Conservation (phyloP, 257 asterid genomes). For the Anisodus tanguticus region DNA sequence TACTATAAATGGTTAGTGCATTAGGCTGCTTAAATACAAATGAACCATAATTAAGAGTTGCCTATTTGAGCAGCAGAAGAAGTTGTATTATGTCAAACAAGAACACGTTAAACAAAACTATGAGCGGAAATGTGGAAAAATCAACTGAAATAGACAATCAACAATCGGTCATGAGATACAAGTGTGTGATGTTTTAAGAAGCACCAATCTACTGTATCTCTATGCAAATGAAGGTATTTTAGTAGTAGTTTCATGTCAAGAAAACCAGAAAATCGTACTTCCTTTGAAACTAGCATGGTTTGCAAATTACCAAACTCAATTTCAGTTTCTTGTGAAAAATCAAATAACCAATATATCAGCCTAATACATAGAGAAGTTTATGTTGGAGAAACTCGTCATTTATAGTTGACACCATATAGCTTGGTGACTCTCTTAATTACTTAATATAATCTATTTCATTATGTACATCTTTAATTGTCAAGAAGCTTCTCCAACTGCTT, state of each 20-base stretch:
- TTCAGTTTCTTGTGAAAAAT: not conserved
- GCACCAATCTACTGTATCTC: not conserved
- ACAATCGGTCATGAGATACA: not conserved
- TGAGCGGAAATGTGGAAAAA: not conserved
- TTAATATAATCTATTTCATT: too few species aligned
- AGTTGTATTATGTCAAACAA: not conserved
- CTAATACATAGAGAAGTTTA: not conserved
- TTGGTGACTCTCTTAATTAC: too few species aligned
- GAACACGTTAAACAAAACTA: not conserved
- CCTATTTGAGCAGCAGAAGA: not conserved
- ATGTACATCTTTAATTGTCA: too few species aligned
- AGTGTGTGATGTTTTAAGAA: not conserved
- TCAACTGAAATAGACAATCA: not conserved
- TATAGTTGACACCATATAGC: not conserved
- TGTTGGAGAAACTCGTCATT: not conserved
- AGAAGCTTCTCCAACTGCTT: too few species aligned
- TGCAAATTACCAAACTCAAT: not conserved
- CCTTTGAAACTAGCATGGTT: not conserved
- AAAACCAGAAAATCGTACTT: not conserved
- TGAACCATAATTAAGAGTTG: not conserved
- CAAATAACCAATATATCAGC: not conserved
- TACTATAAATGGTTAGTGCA: not conserved
- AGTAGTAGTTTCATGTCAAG: conserved; percentile 1
- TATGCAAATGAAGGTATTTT: not conserved
- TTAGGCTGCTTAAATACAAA: not conserved